Base-by-base conservation (phyloP, 495 filamentous ascomycete species). In the Penicillium daleae region DNA sequence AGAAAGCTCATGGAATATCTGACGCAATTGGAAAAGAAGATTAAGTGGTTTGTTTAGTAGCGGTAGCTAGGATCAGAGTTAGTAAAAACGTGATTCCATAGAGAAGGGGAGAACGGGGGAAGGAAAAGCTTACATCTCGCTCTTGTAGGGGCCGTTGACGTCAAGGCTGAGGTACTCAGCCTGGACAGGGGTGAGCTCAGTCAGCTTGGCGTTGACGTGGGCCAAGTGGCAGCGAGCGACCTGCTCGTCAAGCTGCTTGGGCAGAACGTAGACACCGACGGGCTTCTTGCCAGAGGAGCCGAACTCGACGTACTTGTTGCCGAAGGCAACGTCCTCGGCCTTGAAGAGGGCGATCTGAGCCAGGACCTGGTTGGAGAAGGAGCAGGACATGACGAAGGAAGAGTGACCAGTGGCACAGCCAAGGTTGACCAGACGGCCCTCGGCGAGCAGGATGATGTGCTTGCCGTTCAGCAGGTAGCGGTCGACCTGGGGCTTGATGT, bases 361-460 rank as follows among this genome's bases (percentile, higher is more conserved):
- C 75, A 99, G 92, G 66, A 97, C 95, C 86, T 99, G 95, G 88
- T 99, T 99, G 84, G 94, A 97, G 90, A 99, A 99, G 64, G 93
- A 97, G 91, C 95, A 99, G 66, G 92, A 96, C 95, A 99, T 97
- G 86, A 99, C 95, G 83, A 99, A 99, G 52, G 94, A 97, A 70
- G 93, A 97, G 90, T 99, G 95, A 63, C 95, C 95, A 62, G 95
- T 99, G 74, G 95, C 95, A 82, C 95, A 99, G 78, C 95, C 95
- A 58, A 99, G 85, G 86, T 99, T 99, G 82, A 99, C 96, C 59
- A 99, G 90, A 84, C 95, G 94, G 68, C 95, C 95, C 82, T 99
- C 95, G 66, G 95, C 95, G 60, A 99, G 88, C 64, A 99, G 93
- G 77, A 99, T 96, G 85, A 99, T 92, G 85, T 97, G 90, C 72